Conservation (phyloP, 331 rosid genomes). For the Acacia pycnantha region DNA sequence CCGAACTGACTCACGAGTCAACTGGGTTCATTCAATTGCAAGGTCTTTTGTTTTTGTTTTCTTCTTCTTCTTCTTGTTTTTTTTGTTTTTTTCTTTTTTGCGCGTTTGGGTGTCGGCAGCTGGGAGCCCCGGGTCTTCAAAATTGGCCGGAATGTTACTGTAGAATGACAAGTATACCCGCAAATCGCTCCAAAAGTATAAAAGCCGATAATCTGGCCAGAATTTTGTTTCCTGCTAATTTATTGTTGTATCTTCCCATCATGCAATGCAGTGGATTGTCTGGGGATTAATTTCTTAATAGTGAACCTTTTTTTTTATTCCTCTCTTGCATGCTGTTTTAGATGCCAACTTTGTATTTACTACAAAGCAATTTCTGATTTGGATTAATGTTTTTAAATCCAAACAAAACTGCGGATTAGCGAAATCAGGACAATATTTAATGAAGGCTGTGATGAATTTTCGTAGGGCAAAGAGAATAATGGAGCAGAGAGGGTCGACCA, state of each 20-base stretch:
- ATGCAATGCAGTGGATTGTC: constrained; percentile 20
- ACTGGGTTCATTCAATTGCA: not conserved
- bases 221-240: constrained; percentile 18
- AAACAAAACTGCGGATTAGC: constrained; percentile 30
- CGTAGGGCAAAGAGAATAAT: constrained; percentile 49
- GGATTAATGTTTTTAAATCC: constrained; percentile 19
- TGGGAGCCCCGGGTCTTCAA: constrained; percentile 25
- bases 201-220: not conserved
- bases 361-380: constrained; percentile 21
- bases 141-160: constrained; percentile 31
- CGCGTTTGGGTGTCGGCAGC: constrained; percentile 44
- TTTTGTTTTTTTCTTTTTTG: not conserved
- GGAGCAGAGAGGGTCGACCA: constrained; percentile 41
- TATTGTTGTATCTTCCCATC: constrained; percentile 34
- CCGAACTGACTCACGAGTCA: constrained; percentile 46
- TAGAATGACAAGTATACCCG: constrained; percentile 22
- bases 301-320: constrained; percentile 36
- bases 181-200: not conserved
- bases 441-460: constrained; percentile 29
- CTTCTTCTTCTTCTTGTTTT: not conserved
- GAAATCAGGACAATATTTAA: constrained; percentile 27
- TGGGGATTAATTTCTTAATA: constrained; percentile 23
- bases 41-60: not conserved
- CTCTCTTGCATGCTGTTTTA: constrained; percentile 29
- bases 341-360: constrained; percentile 34